Base-by-base conservation (phyloP, 2,329 filamentous ascomycete genomes). In the Aureobasidium leucospermi region DNA sequence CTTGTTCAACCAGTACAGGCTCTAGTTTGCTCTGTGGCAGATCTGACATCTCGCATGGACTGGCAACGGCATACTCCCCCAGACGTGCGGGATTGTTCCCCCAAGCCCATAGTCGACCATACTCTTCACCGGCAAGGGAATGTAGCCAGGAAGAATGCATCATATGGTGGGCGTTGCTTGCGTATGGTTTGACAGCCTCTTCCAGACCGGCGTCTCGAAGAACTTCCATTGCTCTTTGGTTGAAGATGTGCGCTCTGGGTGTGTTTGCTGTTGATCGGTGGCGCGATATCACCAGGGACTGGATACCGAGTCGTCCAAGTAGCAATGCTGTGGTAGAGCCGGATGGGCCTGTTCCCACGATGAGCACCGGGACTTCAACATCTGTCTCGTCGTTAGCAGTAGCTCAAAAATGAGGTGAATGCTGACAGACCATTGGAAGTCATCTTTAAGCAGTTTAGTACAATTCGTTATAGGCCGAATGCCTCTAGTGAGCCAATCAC, bases 221-320 rank as follows among this genome's bases (percentile, higher is more conserved):
- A 65, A 74, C 77, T 68, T 78, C 53, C n/a, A 57, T 39, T 0
- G 80, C 80, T 0, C 81, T 81, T 68, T 79, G 80, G 66, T 85
- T 86, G 45, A 79, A 84, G 59, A 85, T 82, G 66, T 85, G 83
- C 0, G 82, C 83, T 29, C 83, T 73, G 1, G 83, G 83, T 1
- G 81, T 84, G 60, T 80, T 72, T 1, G 82, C 80, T 1, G 78
- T 82, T 3, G 77, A 75, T 0, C 79, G 68, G 0, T 78, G 75
- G 1, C 74, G 66, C 6, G 76, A 76, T 53, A 86, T 73, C 63
- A 85, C 76, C 46, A 85, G 74, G 0, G 83, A 83, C 32, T 70
- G 78, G 4, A 81, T 67, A 1, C 66, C 66, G 19, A 23, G 28
- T 6, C n/a, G 23, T 19, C n/a, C 45, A 8, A 47, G 45, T 6